A percentile compares a stretch with the other conserved stretches of the same genome.
Evolutionary conservation across 306 rosid genomes (phyloP).

Genomic region (Calophaca sinica): DNA sequence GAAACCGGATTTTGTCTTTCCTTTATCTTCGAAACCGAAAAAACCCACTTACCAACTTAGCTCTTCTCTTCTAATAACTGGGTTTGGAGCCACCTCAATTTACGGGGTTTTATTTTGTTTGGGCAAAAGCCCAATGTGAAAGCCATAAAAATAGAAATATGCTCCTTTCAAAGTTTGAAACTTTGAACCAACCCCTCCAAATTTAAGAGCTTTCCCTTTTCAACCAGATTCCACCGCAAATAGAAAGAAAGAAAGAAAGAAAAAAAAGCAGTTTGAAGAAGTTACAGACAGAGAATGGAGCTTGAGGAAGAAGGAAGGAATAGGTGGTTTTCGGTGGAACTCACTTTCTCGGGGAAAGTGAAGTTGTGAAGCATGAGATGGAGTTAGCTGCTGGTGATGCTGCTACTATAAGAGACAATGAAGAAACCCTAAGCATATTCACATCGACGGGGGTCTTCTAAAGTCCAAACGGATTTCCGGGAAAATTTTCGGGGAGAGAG

Average conservation of each 20-base stretch:
- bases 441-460: not conserved
- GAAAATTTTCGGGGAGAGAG: not conserved
- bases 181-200: constrained; percentile 25
- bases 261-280: constrained; percentile 4
- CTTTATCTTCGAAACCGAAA: not conserved
- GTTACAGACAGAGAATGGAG: constrained; percentile 29
- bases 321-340: not conserved
- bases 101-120: constrained; percentile 17
- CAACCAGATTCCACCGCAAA: constrained; percentile 35
- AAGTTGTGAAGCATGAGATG: constrained; percentile 38
- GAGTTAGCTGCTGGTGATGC: not conserved
- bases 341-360: constrained; percentile 27
- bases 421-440: constrained; percentile 55
- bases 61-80: not conserved
- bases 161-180: constrained; percentile 5
- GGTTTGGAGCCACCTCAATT: constrained; percentile 6
- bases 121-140: constrained; percentile 41
- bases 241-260: not conserved
- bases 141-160: constrained; percentile 14
- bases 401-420: constrained; percentile 26
- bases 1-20: constrained; percentile 7
- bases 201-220: constrained; percentile 20
- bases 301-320: constrained; percentile 50
- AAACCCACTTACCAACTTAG: not conserved
- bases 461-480: constrained; percentile 16